Evolutionary conservation across 208 protist species (phyloP), one percentile per base, ranked within the genome.

Genomic region (Leishmania gerbilli): DNA sequence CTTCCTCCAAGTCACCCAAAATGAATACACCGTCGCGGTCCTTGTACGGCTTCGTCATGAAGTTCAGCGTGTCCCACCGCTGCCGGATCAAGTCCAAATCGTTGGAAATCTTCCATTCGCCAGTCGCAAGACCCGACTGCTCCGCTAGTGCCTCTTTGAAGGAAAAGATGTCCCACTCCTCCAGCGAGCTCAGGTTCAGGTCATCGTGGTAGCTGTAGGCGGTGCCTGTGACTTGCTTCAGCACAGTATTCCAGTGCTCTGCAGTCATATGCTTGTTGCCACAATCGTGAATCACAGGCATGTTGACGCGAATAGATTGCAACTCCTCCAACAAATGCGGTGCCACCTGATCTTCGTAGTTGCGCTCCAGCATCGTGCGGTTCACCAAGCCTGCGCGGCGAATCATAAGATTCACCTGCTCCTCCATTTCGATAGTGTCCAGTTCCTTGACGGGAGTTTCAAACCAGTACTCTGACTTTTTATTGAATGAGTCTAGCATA

Each of bases 41-140:
- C 78, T 96, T 96, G 83, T 98, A 96, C 11, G 88, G 88, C 76
- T 98, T 98, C 13, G 92, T 97, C 34, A 71, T 80, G 87, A 98
- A 96, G 34, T 82, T 74, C 53, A 95, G 82, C 1, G 49, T 68
- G 74, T 98, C 89, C 97, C 98, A 99, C 6, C 92, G 82, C 71
- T 93, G 72, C 71, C 92, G 92, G 80, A 99, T 95, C 13, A 93
- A 81, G 27, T 98, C 92, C 68, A 99, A 80, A 71, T 95, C 94
- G 85, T 97, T 98, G 49, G 91, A 92, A 72, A 99, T 97, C 75
- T 94, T 96, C 90, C 95, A 97, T 86, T 99, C 95, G 49, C 95
- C 96, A 15, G 93, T 98, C 17, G 98, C 98, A n/a, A 98, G 85
- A 13, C 91, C 95, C 2, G 95, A 94, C 79, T 98, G 91, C 77